Conservation (phyloP, 345 rosid genomes). For the Eucalyptus leucophloia region DNA sequence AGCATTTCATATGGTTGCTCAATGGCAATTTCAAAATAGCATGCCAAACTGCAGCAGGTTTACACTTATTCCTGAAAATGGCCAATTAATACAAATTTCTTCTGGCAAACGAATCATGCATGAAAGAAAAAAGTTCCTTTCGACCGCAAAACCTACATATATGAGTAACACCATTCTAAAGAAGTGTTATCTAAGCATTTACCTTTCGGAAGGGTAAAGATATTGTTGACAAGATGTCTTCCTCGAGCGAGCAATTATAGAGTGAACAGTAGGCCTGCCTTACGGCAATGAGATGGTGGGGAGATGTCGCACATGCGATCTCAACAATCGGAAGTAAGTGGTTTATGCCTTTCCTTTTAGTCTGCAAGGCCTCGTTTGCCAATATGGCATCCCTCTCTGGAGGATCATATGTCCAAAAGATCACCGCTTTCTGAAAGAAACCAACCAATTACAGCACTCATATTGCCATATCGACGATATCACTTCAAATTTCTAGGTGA, state of each 20-base stretch:
- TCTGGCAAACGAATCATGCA: neutral
- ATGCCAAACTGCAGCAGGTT: neutral
- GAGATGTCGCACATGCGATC: slow-evolving; percentile 71
- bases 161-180: neutral
- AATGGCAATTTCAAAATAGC: neutral
- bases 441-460: neutral
- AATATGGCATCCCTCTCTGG: slow-evolving; percentile 80
- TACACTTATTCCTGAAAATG: neutral
- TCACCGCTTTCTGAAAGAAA: slow-evolving; percentile 54
- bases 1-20: neutral
- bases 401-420: slow-evolving; percentile 64
- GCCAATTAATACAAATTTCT: neutral
- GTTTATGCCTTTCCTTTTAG: slow-evolving; percentile 21
- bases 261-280: slow-evolving; percentile 70
- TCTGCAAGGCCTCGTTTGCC: slow-evolving; percentile 41
- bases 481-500: neutral
- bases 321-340: slow-evolving; percentile 50
- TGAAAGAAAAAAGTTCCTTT: neutral
- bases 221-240: slow-evolving; percentile 38
- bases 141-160: neutral
- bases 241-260: slow-evolving; percentile 62
- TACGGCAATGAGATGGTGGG: slow-evolving; percentile 57
- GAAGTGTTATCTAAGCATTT: neutral
- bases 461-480: neutral
- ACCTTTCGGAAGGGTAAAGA: slow-evolving; percentile 62